phyloP scores from a whole-genome alignment of 2,329 filamentous ascomycete species.

The Pleurostoma richardsiae region DNA sequence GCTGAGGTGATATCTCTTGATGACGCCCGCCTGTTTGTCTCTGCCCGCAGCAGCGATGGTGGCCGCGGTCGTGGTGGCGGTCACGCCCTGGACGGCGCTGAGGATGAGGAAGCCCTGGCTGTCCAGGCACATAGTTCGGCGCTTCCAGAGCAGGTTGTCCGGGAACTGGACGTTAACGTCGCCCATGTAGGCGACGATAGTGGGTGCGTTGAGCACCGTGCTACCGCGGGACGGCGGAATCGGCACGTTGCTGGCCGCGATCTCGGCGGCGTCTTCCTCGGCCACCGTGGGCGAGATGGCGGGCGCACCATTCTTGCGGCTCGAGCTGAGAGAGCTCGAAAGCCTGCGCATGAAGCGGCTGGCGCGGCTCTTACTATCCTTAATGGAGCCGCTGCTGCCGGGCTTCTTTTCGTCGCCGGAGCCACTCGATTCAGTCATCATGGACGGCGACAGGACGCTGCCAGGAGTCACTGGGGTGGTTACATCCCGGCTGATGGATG shows the following conservation, averaged over 20 bases:
- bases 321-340: constrained; percentile 45
- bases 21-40: constrained; percentile 38
- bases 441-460: constrained; percentile 32
- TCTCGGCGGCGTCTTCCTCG: constrained; percentile 38
- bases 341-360: constrained; percentile 55
- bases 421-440: constrained; percentile 36
- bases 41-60: constrained; percentile 35
- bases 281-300: constrained; percentile 45
- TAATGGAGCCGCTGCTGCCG: constrained; percentile 18
- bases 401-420: constrained; percentile 38
- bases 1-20: constrained; percentile 78
- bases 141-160: constrained; percentile 94
- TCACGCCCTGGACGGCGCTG: constrained; percentile 58
- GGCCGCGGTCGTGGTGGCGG: constrained; percentile 20
- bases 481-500: constrained; percentile 43
- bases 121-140: constrained; percentile 82
- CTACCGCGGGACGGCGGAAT: constrained; percentile 7
- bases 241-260: constrained; percentile 16
- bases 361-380: constrained; percentile 37
- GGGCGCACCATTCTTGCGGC: constrained; percentile 38
- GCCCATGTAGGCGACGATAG: constrained; percentile 65
- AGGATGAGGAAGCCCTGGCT: constrained; percentile 78
- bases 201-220: constrained; percentile 19
- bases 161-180: constrained; percentile 97
- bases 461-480: constrained; percentile 14